Evolutionary conservation across 2,329 filamentous ascomycete species (phyloP), one percentile per base, ranked within the genome.

Genomic region (Fusarium nurragi): DNA sequence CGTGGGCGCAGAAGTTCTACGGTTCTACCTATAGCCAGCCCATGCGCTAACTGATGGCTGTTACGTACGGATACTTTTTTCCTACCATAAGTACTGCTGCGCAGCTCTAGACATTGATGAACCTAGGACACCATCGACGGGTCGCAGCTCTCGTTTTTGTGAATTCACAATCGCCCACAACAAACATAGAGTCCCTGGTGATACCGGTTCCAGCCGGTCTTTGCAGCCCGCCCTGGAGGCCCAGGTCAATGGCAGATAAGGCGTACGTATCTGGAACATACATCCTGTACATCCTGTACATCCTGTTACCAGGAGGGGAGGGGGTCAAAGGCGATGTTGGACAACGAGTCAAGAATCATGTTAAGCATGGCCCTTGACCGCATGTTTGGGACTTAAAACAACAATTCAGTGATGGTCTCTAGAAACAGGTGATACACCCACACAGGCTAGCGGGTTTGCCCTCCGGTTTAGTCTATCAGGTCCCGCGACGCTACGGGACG

Each of bases 401-500:
- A 6, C n/a, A 23, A 13, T 32, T 36, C 30, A 19, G 30, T 16
- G 50, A 32, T 50, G 32, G 41, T 39, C 32, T 32, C 44, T 43
- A 25, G 9, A 30, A 40, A 55, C 48, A 47, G 22, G 39, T 51
- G 37, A 63, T 56, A 60, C 30, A 63, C 60, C 59, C 44, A 60
- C 30, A n/a, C n/a, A n/a, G n/a, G n/a, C n/a, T n/a, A 48, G 51
- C 57, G 48, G 62, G 48, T 30, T 67, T 60, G 50, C 18, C 37
- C 60, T 54, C 55, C 54, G 45, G 49, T 62, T 52, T 46, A 48
- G 54, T 62, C 52, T 46, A 45, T 55, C 54, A 65, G 60, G 60
- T 55, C 63, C 54, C 63, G 54, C 63, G 54, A 67, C 44, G 44
- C 54, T 60, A 64, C 64, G 64, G 64, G 50, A 64, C 30, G 25